These are phyloP conservation scores for Plantago major DNA, from an alignment of 257 asterid species.

Conservation along the genomic window DNA sequence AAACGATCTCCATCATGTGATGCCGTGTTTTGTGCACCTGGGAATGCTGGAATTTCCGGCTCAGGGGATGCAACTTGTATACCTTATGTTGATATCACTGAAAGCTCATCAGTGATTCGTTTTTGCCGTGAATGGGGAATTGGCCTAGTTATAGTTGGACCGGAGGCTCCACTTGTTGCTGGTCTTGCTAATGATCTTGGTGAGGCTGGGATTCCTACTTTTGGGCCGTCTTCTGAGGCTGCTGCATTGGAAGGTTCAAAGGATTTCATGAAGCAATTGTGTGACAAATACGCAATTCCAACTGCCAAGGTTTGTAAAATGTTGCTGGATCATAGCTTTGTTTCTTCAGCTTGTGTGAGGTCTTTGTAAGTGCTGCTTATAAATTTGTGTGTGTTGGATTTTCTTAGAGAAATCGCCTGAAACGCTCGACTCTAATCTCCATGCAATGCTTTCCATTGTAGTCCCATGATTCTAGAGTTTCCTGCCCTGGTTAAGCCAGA, in stretches of 20 bases:
- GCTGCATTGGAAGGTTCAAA: conserved; percentile 95
- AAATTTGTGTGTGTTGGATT: too few relatives aligned
- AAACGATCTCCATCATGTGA: conserved; percentile 79
- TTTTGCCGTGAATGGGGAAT: conserved; percentile 81
- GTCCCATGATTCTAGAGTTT: too few relatives aligned
- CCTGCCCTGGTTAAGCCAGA: too few relatives aligned
- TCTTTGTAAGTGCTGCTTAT: too few relatives aligned
- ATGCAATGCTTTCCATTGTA: too few relatives aligned
- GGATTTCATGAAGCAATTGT: conserved; percentile 80
- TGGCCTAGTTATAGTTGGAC: conserved; percentile 84
- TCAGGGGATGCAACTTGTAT: conserved; percentile 90
- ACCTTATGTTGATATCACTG: conserved; percentile 54
- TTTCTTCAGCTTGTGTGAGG: not conserved
- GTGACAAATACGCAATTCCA: conserved; percentile 88
- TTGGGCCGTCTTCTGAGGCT: conserved; percentile 96
- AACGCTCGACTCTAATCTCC: too few relatives aligned
- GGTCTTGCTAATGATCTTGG: conserved; percentile 90
- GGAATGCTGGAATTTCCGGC: conserved; percentile 78
- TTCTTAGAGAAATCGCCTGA: too few relatives aligned
- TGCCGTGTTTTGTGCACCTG: conserved; percentile 92
- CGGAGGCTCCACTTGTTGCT: conserved; percentile 94
- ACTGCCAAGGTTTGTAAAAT: conserved; percentile 67
- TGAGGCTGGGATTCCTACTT: conserved; percentile 79
- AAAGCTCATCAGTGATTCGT: conserved; percentile 65
- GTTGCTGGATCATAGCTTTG: not conserved